Percentiles rank a stretch among this genome's conserved stretches.
These are phyloP conservation scores for Dryadomyces quercivorus DNA, from an alignment of 2,329 filamentous ascomycete species.

Conservation along the genomic window DNA sequence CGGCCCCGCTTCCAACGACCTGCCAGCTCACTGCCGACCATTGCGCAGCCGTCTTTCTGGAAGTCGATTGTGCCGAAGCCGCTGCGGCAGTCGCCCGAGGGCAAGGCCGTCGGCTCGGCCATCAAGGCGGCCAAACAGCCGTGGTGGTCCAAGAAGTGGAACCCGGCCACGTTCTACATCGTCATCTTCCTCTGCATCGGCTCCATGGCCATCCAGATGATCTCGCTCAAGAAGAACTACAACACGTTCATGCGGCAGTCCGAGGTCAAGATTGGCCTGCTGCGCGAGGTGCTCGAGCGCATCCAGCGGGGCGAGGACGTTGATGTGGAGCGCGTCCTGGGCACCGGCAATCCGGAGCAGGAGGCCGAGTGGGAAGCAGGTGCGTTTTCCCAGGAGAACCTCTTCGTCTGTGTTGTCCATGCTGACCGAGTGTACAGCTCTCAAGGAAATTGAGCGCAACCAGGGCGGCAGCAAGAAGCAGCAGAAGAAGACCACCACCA, in stretches of 20 bases:
- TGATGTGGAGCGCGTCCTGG: conserved; percentile 72
- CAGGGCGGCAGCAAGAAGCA: conserved; percentile 33
- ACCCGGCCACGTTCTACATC: conserved; percentile 73
- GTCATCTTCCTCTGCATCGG: conserved; percentile 78
- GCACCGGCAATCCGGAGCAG: conserved; percentile 60
- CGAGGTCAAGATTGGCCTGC: conserved; percentile 62
- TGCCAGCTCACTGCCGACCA: conserved; percentile 15
- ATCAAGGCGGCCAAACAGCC: conserved; percentile 18
- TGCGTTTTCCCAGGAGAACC: conserved; percentile 17
- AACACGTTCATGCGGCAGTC: conserved; percentile 61
- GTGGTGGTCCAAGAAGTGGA: conserved; percentile 52
- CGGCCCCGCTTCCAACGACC: neutral
- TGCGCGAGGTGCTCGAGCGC: conserved; percentile 64
- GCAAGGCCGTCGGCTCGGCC: conserved; percentile 6
- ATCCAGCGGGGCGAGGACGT: conserved; percentile 64
- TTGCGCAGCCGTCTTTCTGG: conserved; percentile 46
- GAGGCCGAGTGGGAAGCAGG: conserved; percentile 86
- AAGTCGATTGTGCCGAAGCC: conserved; percentile 56
- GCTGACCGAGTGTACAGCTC: conserved; percentile 28
- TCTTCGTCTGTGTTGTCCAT: too few species aligned
- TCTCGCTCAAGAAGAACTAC: conserved; percentile 66
- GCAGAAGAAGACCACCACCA: conserved; percentile 22
- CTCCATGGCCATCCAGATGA: conserved; percentile 89
- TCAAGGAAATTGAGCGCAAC: conserved; percentile 55
- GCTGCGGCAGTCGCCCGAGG: conserved; percentile 27